Evolutionary conservation across 129 eudicot genomes (phyloP), one percentile per base, ranked within the genome.

Genomic region (Chrysanthemum makinoi): DNA sequence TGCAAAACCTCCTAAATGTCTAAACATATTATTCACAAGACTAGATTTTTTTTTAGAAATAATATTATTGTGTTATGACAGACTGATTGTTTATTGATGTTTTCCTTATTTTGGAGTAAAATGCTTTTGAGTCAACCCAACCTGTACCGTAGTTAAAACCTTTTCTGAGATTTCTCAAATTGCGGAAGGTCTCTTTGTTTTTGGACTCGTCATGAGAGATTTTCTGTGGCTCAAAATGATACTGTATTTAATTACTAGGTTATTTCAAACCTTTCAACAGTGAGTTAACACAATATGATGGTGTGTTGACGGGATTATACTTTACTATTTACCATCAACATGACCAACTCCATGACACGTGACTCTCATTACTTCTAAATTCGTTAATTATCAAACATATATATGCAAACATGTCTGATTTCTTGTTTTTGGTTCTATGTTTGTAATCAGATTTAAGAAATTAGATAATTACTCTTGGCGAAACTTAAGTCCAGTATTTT

Each of bases 331-430:
- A 33, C 6, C 39, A 33, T 33, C 6, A 33, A 30, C 39, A 30
- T 30, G 39, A 30, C 5, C 4, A 30, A 30, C 39, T 30, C 39
- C 39, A 30, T 28, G 33, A 28, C 4, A 30, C 35, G 2, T 30
- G 35, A 30, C 35, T 1, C 4, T 30, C 3, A 30, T 30, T 30
- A 30, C 71, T 66, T 66, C 43, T 48, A 48, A 66, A 30, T 2
- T 4, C 35, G 44, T 66, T 48, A 66, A 48, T 35, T 12, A 28
- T n/a, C n/a, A n/a, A n/a, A n/a, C 18, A 69, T 69, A n/a, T n/a
- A n/a, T n/a, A 33, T 53, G 63, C 48, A 51, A 26, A 51, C 39
- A 56, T 56, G 6, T 1, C 55, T 70, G 52, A 43, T 70, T 74
- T 63, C 24, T 33, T 33, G 39, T 33, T 33, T 33, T 33, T 4